Evolutionary conservation across 2,329 filamentous ascomycete genomes (phyloP).

Genomic region (Cladosporium austrohemisphaericum): DNA sequence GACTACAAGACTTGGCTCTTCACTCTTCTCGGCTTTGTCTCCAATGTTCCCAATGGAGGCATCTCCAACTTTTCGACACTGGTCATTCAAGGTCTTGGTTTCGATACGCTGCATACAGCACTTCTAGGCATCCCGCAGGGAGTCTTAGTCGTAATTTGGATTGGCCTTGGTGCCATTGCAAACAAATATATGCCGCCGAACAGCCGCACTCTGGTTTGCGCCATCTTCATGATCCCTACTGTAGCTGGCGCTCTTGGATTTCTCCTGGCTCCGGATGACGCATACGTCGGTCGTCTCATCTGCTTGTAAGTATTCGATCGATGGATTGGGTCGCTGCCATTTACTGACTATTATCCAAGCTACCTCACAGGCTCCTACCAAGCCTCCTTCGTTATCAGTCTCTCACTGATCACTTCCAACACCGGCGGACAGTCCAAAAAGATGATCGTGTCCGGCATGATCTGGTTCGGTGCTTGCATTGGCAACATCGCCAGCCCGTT

Average conservation of each 20-base stretch:
- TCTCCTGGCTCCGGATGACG: not conserved
- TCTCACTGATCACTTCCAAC: slow-evolving; percentile 48
- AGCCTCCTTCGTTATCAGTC: slow-evolving; percentile 48
- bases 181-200: slow-evolving; percentile 37
- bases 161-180: slow-evolving; percentile 45
- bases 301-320: not conserved
- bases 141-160: slow-evolving; percentile 53
- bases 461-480: slow-evolving; percentile 27
- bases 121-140: slow-evolving; percentile 61
- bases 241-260: slow-evolving; percentile 1
- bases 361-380: slow-evolving; percentile 47
- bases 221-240: slow-evolving; percentile 18
- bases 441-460: slow-evolving; percentile 7
- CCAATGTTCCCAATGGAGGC: slow-evolving; percentile 58
- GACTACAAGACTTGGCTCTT: slow-evolving; percentile 60
- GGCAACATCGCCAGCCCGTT: slow-evolving; percentile 62
- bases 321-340: too few relatives aligned
- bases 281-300: not conserved
- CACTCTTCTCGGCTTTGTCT: slow-evolving; percentile 42
- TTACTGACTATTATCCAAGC: not conserved
- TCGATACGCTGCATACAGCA: slow-evolving; percentile 53
- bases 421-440: slow-evolving; percentile 35
- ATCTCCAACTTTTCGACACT: slow-evolving; percentile 58
- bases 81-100: slow-evolving; percentile 57
- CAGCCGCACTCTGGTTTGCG: slow-evolving; percentile 18